A percentile compares a stretch with the other conserved stretches of the same genome.
phyloP scores from a whole-genome alignment of 2,329 filamentous ascomycete species.

The Chalaropsis ovoidea region DNA sequence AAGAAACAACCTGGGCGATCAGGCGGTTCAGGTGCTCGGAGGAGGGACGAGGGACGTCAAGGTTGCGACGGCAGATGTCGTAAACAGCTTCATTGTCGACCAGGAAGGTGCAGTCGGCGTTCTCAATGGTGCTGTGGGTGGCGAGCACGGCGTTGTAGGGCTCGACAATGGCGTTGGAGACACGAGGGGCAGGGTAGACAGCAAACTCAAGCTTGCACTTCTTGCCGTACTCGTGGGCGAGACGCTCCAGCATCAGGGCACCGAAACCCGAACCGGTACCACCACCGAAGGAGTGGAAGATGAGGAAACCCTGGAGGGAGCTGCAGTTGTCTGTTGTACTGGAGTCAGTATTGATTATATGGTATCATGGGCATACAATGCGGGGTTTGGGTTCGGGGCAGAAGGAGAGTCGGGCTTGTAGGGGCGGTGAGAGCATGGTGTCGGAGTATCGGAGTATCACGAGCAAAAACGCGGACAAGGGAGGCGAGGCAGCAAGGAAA shows the following conservation, averaged over 20 bases:
- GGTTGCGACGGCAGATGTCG: constrained; percentile 62
- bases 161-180: constrained; percentile 61
- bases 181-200: constrained; percentile 59
- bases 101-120: constrained; percentile 69
- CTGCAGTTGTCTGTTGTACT: constrained; percentile 55
- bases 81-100: constrained; percentile 68
- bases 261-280: constrained; percentile 65
- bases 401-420: background rate
- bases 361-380: background rate
- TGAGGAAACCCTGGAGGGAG: constrained; percentile 61
- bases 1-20: constrained; percentile 65
- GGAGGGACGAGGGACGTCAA: constrained; percentile 58
- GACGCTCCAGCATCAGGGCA: constrained; percentile 60
- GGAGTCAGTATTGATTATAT: constrained; percentile 26
- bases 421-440: constrained; percentile 14
- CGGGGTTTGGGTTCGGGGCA: background rate
- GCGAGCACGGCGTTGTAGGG: constrained; percentile 65
- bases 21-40: constrained; percentile 64
- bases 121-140: constrained; percentile 65
- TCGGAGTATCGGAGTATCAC: background rate
- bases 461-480: background rate
- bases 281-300: constrained; percentile 66
- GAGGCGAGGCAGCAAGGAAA: background rate
- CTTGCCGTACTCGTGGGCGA: constrained; percentile 64
- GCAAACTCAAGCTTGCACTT: constrained; percentile 69